Evolutionary conservation across 805 yeast species (phyloP), one percentile per base, ranked within the genome.

Genomic region (Sugiyamaella chiloensis): DNA sequence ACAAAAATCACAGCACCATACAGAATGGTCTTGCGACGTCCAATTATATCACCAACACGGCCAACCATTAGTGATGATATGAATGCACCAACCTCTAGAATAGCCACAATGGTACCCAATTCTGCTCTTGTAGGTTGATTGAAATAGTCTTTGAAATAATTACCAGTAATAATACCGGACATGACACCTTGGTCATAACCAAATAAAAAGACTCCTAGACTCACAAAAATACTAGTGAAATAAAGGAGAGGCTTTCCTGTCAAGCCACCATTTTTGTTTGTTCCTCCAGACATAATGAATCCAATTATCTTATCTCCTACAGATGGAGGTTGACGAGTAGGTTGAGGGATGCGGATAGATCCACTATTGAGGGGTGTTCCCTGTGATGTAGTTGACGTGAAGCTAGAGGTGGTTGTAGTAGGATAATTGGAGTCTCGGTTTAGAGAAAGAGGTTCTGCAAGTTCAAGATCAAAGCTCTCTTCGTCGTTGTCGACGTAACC

Each of bases 111-210:
- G 2, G 91, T 78, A 17, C 96, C 97, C 35, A 88, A 78, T 51
- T 78, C 75, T 1, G 87, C 75, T 12, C 93, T 76, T 3, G 82
- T 69, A 1, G 97, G 97, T 40, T 85, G 60, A 55, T 81, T 61
- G 66, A 87, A 89, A 65, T 83, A 87, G 17, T 69, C 70, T 52
- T 76, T 76, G 66, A 89, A 89, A 47, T 83, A 75, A 6, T 73
- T 75, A 42, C 85, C 88, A 30, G 93, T 85, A 45, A 90, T 70
- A 40, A 90, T 80, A 2, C 96, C 95, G 40, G 89, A 81, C 79
- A 90, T 87, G 42, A 88, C 95, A 49, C 96, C 96, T 66, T 89
- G 89, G 61, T 83, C 90, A 63, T 83, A 85, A 2, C 93, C 93
- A 57, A 85, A 85, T 20, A 85, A 70, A 45, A 85, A 81, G 27